Percentiles rank a stretch among this genome's conserved stretches.
phyloP scores from a whole-genome alignment of 441 rosid genomes.

The Lagerstroemia fauriei region DNA sequence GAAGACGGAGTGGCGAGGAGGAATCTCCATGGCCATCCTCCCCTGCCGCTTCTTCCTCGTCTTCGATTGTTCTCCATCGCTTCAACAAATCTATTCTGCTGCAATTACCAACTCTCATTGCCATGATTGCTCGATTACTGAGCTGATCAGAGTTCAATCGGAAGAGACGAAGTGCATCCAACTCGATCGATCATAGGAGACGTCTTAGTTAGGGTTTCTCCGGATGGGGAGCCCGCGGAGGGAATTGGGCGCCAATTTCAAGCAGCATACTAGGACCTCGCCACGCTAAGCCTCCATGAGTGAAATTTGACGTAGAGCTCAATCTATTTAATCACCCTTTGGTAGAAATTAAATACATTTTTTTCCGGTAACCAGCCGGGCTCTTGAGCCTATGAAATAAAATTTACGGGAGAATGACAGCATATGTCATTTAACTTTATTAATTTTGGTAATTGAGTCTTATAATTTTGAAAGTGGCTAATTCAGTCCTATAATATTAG shows the following conservation, averaged over 20 bases:
- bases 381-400: too few relatives aligned
- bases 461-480: too few relatives aligned
- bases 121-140: neutral
- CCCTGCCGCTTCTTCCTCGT: conserved; percentile 62
- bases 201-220: neutral
- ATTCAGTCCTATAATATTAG: too few relatives aligned
- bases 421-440: too few relatives aligned
- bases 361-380: too few relatives aligned
- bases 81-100: conserved; percentile 58
- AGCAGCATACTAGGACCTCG: neutral
- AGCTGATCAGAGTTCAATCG: neutral
- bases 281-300: too few relatives aligned
- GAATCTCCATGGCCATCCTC: conserved; percentile 31
- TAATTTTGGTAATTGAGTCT: too few relatives aligned
- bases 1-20: conserved; percentile 45
- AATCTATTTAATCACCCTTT: neutral
- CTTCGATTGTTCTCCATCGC: conserved; percentile 80
- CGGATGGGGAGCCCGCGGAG: neutral
- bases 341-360: too few relatives aligned
- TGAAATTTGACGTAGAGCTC: too few relatives aligned
- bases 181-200: neutral
- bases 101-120: conserved; percentile 5
- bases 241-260: conserved; percentile 7
- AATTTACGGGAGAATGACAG: too few relatives aligned
- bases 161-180: neutral